These are phyloP conservation scores for Lepidium campestre DNA, from an alignment of 441 rosid genomes.

Conservation along the genomic window DNA sequence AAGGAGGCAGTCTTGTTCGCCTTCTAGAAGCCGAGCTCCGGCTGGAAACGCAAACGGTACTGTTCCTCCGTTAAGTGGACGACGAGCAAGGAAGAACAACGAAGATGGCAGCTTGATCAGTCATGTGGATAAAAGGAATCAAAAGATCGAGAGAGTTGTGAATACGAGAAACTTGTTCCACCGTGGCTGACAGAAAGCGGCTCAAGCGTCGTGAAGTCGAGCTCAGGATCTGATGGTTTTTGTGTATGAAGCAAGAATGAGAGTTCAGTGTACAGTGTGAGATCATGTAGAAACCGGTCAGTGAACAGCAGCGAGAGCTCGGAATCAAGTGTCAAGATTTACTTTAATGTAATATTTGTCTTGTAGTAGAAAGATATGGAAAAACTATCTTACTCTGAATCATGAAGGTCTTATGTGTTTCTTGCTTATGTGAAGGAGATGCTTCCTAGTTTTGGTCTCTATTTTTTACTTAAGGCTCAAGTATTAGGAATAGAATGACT, in stretches of 20 bases:
- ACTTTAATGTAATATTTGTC: not conserved
- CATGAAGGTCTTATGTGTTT: not conserved
- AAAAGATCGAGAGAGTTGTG: conserved; percentile 69
- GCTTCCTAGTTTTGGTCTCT: not conserved
- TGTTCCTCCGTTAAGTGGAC: not conserved
- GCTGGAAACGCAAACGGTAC: conserved; percentile 13
- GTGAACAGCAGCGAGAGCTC: conserved; percentile 60
- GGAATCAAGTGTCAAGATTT: conserved; percentile 61
- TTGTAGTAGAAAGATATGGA: not conserved
- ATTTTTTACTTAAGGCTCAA: not conserved
- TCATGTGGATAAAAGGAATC: conserved; percentile 50
- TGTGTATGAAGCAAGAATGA: no score
- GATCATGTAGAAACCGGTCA: conserved; percentile 51
- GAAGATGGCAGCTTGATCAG: conserved; percentile 24
- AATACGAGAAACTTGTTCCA: conserved; percentile 65
- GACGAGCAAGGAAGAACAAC: conserved; percentile 1
- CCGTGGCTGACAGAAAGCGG: conserved; percentile 40
- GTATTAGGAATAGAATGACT: not conserved
- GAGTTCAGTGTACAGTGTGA: conserved; percentile 57
- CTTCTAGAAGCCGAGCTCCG: conserved; percentile 19
- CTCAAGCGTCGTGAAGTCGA: conserved; percentile 3
- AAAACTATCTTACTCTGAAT: not conserved
- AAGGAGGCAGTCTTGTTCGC: conserved; percentile 60
- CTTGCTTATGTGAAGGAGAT: not conserved
- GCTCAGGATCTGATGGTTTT: conserved; percentile 31